Evolutionary conservation across 129 eudicot species (phyloP).

Genomic region (Centella asiatica): DNA sequence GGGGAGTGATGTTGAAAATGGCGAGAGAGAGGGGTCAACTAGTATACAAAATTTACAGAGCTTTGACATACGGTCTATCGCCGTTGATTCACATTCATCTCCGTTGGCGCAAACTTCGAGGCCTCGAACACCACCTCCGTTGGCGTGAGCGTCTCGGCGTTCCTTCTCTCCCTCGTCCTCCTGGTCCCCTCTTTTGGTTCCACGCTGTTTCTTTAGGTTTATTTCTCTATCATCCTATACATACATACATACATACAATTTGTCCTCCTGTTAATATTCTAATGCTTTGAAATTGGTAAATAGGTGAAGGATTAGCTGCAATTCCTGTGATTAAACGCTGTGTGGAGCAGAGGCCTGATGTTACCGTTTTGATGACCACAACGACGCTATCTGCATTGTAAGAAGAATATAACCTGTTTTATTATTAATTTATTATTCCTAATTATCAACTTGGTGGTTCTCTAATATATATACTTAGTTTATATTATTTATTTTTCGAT

Average conservation of each 20-base stretch:
- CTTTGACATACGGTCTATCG: slow-evolving; percentile 44
- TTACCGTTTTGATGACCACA: slow-evolving; percentile 77
- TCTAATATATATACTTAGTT: too few relatives aligned
- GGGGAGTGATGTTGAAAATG: slow-evolving; percentile 16
- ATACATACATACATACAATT: background rate
- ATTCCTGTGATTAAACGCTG: slow-evolving; percentile 72
- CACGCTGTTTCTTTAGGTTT: slow-evolving; percentile 95
- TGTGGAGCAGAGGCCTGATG: slow-evolving; percentile 56
- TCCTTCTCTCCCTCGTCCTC: slow-evolving; percentile 67
- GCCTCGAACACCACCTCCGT: slow-evolving; percentile 72
- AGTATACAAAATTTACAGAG: slow-evolving; percentile 52
- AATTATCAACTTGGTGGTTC: background rate
- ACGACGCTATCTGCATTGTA: slow-evolving; percentile 81
- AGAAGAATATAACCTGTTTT: slow-evolving; percentile 17
- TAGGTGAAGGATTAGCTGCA: slow-evolving; percentile 93
- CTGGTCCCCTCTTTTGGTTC: slow-evolving; percentile 77
- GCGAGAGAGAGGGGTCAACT: slow-evolving; percentile 32
- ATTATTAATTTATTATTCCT: background rate
- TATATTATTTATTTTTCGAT: background rate
- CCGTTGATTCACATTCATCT: slow-evolving; percentile 66
- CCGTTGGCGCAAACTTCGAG: slow-evolving; percentile 71
- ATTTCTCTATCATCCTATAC: background rate
- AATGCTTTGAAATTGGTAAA: slow-evolving; percentile 10
- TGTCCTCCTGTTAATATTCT: background rate
- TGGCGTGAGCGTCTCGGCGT: slow-evolving; percentile 92